phyloP scores from a whole-genome alignment of 495 filamentous ascomycete genomes.

The Astrothelium macrocarpum region DNA sequence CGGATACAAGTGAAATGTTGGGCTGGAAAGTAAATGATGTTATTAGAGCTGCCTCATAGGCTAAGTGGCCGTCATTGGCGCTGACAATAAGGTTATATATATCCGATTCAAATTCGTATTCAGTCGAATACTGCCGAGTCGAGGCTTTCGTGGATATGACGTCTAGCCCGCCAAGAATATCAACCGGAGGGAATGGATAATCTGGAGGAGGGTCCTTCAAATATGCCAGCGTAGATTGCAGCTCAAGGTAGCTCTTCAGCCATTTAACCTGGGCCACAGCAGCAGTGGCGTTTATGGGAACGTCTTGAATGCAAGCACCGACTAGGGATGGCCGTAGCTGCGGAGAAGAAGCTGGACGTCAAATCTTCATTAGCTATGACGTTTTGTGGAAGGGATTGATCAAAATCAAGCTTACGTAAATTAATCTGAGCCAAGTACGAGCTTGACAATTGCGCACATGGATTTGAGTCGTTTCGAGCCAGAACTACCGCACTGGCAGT shows the following conservation, averaged over 20 bases:
- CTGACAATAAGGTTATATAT: slow-evolving; percentile 33
- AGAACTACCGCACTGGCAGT: not conserved
- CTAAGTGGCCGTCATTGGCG: slow-evolving; percentile 44
- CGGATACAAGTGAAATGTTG: slow-evolving; percentile 29
- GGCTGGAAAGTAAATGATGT: slow-evolving; percentile 31
- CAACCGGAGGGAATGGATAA: slow-evolving; percentile 32
- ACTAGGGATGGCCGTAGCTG: not conserved
- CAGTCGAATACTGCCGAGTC: slow-evolving; percentile 30
- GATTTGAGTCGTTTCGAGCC: not conserved
- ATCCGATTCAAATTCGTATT: slow-evolving; percentile 44
- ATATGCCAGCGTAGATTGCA: slow-evolving; percentile 36
- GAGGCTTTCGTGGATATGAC: slow-evolving; percentile 22
- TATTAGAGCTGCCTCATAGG: slow-evolving; percentile 33
- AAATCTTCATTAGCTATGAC: not conserved
- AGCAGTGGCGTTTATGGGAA: slow-evolving; percentile 8
- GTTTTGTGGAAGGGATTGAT: not conserved
- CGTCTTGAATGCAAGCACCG: slow-evolving; percentile 7
- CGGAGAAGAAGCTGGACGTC: not conserved
- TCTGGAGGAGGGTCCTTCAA: slow-evolving; percentile 36
- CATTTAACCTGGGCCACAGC: slow-evolving; percentile 4
- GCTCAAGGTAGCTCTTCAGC: slow-evolving; percentile 10
- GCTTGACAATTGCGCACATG: not conserved
- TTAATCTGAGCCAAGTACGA: not conserved
- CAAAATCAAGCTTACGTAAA: not conserved
- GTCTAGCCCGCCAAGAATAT: slow-evolving; percentile 35